Evolutionary conservation across 768 basidiomycete species (phyloP).

Genomic region (Panellus pusillus): DNA sequence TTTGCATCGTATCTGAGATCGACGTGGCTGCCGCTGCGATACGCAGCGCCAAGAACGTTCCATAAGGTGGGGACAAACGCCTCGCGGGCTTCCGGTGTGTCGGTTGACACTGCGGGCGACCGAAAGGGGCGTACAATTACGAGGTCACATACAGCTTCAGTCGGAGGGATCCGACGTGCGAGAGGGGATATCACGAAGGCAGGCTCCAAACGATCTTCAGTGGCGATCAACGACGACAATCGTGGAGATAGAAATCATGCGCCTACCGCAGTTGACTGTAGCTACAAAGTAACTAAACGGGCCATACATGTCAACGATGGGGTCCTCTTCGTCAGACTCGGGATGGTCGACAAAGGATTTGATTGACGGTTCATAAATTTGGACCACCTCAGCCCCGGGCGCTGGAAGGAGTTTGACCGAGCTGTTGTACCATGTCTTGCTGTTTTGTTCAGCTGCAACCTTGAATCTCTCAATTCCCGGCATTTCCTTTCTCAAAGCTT

Average conservation of each 20-base stretch:
- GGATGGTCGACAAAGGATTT: conserved; percentile 47
- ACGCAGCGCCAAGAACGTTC: conserved; percentile 65
- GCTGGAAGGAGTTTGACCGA: conserved; percentile 56
- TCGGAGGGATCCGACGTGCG: conserved; percentile 44
- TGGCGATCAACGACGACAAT: conserved; percentile 52
- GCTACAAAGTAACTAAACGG: conserved; percentile 88
- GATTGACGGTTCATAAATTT: conserved; percentile 59
- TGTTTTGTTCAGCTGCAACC: conserved; percentile 76
- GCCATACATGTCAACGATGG: conserved; percentile 55
- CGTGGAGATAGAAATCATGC: conserved; percentile 72
- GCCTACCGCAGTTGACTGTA: conserved; percentile 77
- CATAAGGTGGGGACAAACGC: conserved; percentile 55
- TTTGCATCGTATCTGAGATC: conserved; percentile 52
- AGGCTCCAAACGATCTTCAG: conserved; percentile 73
- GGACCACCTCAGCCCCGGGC: conserved; percentile 39
- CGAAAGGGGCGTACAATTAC: conserved; percentile 73
- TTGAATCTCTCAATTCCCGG: conserved; percentile 64
- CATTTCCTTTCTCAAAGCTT: conserved; percentile 61
- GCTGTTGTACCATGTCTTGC: conserved; percentile 68
- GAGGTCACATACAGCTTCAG: conserved; percentile 61
- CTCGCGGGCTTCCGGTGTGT: conserved; percentile 43
- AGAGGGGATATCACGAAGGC: conserved; percentile 77
- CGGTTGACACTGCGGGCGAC: conserved; percentile 46
- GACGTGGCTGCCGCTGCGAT: conserved; percentile 73
- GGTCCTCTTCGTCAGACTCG: conserved; percentile 31